Conservation (phyloP, 1,284 basidiomycete species). For the Moesziomyces sp. region DNA sequence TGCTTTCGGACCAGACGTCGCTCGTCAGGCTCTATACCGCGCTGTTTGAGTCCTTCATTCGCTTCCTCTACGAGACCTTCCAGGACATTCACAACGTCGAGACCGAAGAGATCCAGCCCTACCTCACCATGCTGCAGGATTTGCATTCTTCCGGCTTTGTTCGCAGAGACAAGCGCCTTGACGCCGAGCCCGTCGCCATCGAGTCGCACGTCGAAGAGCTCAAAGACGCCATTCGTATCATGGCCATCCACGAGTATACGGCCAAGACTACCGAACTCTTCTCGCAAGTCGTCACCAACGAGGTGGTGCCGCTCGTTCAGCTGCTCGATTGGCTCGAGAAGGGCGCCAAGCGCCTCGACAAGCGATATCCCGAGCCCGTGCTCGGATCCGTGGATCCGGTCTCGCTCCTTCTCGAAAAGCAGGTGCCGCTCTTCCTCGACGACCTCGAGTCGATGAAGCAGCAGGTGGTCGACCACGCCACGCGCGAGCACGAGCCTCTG, state of each 20-base stretch:
- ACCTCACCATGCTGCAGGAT: constrained; percentile 62
- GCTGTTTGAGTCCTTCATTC: constrained; percentile 87
- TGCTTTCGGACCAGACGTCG: constrained; percentile 78
- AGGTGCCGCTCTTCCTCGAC: constrained; percentile 78
- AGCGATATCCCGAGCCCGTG: constrained; percentile 83
- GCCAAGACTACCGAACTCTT: constrained; percentile 74
- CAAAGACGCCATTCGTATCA: constrained; percentile 73
- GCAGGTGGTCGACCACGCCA: constrained; percentile 57
- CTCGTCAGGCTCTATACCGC: constrained; percentile 48
- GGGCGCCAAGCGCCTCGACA: constrained; percentile 81
- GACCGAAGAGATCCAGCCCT: constrained; percentile 54
- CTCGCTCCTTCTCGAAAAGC: constrained; percentile 78
- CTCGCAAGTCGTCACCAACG: constrained; percentile 77
- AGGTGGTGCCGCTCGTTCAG: constrained; percentile 77
- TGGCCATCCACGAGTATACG: constrained; percentile 74
- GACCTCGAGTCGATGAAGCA: constrained; percentile 73
- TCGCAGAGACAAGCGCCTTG: constrained; percentile 43
- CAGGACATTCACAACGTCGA: constrained; percentile 71
- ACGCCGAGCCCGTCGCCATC: constrained; percentile 52
- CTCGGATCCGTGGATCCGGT: constrained; percentile 72
- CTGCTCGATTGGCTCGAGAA: constrained; percentile 92
- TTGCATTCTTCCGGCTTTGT: constrained; percentile 62
- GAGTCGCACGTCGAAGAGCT: constrained; percentile 66
- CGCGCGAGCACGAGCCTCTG: constrained; percentile 48
- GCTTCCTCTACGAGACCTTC: constrained; percentile 84